Evolutionary conservation across 306 rosid genomes (phyloP), one percentile per base, ranked within the genome.

Genomic region (Rosa rugosa): DNA sequence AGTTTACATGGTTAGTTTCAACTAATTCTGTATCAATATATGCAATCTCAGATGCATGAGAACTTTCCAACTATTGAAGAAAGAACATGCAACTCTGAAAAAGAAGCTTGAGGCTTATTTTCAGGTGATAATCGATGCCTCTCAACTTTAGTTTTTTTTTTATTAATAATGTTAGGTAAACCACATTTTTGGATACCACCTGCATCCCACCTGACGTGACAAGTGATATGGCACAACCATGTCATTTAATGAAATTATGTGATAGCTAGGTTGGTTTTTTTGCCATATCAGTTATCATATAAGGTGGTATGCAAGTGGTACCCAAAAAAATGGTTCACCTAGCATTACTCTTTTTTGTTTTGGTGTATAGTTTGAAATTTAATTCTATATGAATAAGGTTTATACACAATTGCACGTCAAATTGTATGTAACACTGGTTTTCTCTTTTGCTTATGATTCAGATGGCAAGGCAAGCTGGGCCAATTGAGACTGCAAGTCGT

Each of bases 31-130:
- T n/a, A 10, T 11, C 34, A 59, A 23, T 27, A 27, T 62, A 62
- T 62, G 40, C 38, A 62, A 62, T 27, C 65, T 76, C 89, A 94
- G 97, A 82, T 94, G 97, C 84, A 83, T 62, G 85, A 94, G 84
- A 87, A 83, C 90, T 59, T 90, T 94, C 84, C 97, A 89, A 83
- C 97, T 84, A 76, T 46, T 92, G 85, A 92, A 94, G 91, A 92
- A 71, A 80, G 98, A 94, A 79, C 89, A 94, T 86, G 81, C 86
- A 75, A 57, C 87, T 47, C 92, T 94, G 64, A 92, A 84, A 77
- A 94, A 87, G 90, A 94, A 89, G 77, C 97, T 94, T 79, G 98
- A 92, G 78, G 89, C 98, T 73, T 94, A 92, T 85, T 94, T 94
- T 83, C 97, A 91, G 94, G 98, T 92, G 77, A 71, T 62, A 8